Conservation (phyloP, 176 grass and related monocot genomes). For the Triticum turgidum region DNA sequence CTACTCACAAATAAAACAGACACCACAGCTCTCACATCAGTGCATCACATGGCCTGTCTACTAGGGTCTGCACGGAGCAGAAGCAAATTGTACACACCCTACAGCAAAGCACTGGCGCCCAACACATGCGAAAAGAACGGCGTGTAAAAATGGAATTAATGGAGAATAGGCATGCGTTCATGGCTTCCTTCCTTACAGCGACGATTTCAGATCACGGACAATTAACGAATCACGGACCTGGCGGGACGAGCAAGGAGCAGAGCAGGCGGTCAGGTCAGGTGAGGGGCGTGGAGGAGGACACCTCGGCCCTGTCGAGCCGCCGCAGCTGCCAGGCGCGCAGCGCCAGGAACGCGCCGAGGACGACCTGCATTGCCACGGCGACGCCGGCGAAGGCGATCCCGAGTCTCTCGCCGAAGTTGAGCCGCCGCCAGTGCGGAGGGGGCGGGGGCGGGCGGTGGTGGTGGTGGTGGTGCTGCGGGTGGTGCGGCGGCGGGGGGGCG, state of each 20-base stretch:
- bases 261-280: constrained; percentile 25
- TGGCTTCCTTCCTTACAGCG: constrained; percentile 32
- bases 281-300: constrained; percentile 58
- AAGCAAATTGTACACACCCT: constrained; percentile 27
- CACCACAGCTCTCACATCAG: constrained; percentile 31
- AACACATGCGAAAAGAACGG: constrained; percentile 18
- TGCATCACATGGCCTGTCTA: constrained; percentile 26
- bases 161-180: neutral
- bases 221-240: constrained; percentile 44
- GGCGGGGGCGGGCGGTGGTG: neutral
- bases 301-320: constrained; percentile 47
- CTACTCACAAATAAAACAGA: neutral
- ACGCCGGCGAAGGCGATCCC: constrained; percentile 53
- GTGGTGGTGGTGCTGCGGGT: neutral
- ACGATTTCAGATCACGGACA: constrained; percentile 32
- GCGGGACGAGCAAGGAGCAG: neutral
- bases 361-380: constrained; percentile 37
- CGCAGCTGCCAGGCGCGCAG: constrained; percentile 28
- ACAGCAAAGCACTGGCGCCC: neutral
- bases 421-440: neutral
- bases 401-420: constrained; percentile 58
- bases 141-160: neutral
- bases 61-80: neutral
- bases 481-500: neutral
- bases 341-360: constrained; percentile 23